A percentile compares a stretch with the other conserved stretches of the same genome.
These are phyloP conservation scores for Arabidopsis hybrid DNA, from an alignment of 441 rosid genomes.

Conservation along the genomic window DNA sequence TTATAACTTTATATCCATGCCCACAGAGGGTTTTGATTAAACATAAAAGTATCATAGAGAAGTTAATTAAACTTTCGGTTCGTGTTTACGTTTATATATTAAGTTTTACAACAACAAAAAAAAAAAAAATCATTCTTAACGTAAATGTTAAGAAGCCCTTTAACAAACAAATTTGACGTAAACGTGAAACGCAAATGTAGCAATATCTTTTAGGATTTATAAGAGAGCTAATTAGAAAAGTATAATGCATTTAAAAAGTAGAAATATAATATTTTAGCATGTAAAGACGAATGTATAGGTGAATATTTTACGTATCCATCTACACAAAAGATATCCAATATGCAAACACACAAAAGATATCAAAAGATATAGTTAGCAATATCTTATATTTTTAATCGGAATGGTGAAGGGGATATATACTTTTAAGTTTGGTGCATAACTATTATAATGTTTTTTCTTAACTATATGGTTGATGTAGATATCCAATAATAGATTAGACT, in stretches of 20 bases:
- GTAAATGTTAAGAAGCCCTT: too few relatives aligned
- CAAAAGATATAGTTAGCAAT: neutral
- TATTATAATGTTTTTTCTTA: conserved; percentile 9
- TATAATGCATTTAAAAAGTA: neutral
- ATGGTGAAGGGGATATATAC: conserved; percentile 29
- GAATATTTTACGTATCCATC: neutral
- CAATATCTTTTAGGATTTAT: neutral
- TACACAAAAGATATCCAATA: too few relatives aligned
- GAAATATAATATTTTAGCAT: neutral
- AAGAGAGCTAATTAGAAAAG: neutral
- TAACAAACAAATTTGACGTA: neutral
- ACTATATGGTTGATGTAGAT: conserved; percentile 41
- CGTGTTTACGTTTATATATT: neutral
- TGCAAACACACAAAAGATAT: too few relatives aligned
- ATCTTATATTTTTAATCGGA: neutral
- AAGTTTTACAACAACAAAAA: too few relatives aligned
- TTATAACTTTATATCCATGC: conserved; percentile 37
- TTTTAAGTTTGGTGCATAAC: conserved; percentile 37
- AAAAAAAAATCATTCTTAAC: too few relatives aligned
- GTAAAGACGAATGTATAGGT: conserved; percentile 12
- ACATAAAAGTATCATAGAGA: neutral
- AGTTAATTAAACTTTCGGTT: neutral
- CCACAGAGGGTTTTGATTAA: conserved; percentile 16
- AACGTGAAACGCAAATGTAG: neutral
- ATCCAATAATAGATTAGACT: conserved; percentile 39